Percentiles rank a stretch among this genome's conserved stretches.
These are phyloP conservation scores for Incumbomyces delicatus DNA, from an alignment of 2,329 filamentous ascomycete species.

Conservation along the genomic window DNA sequence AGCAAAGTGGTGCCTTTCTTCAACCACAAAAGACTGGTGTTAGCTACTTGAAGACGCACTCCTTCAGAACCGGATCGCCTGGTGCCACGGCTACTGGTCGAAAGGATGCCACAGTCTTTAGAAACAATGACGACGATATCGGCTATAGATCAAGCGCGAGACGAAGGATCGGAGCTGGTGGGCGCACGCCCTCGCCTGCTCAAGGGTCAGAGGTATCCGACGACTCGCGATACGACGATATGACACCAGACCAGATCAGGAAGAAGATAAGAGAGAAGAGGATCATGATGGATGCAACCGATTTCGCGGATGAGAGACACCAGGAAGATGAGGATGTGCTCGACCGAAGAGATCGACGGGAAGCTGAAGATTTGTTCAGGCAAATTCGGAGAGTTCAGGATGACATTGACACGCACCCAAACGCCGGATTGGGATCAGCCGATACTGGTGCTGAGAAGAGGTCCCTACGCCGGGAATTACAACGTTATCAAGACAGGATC, in stretches of 20 bases:
- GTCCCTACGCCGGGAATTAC: slow-evolving; percentile 77
- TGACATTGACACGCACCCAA: slow-evolving; percentile 86
- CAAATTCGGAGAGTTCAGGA: slow-evolving; percentile 86
- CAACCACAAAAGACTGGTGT: slow-evolving; percentile 96
- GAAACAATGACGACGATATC: slow-evolving; percentile 87
- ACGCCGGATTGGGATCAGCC: slow-evolving; percentile 56
- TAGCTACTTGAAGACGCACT: slow-evolving; percentile 92
- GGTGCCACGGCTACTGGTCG: slow-evolving; percentile 43
- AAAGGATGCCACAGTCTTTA: slow-evolving; percentile 93
- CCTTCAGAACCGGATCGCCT: slow-evolving; percentile 59
- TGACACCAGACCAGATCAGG: slow-evolving; percentile 74
- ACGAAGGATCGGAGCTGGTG: slow-evolving; percentile 63
- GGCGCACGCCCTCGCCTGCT: slow-evolving; percentile 67
- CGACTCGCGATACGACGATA: slow-evolving; percentile 59
- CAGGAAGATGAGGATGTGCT: slow-evolving; percentile 85
- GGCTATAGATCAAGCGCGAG: slow-evolving; percentile 91
- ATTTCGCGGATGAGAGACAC: slow-evolving; percentile 86
- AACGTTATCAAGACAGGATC: slow-evolving; percentile 77
- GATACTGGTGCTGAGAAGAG: slow-evolving; percentile 85
- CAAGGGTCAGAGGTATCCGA: slow-evolving; percentile 56
- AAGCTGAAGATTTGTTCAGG: slow-evolving; percentile 88
- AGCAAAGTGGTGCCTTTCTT: slow-evolving; percentile 78
- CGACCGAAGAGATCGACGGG: slow-evolving; percentile 79
- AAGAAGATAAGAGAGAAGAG: slow-evolving; percentile 94
- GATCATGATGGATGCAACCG: slow-evolving; percentile 86